A percentile compares a stretch with the other conserved stretches of the same genome.
These are phyloP conservation scores for Lagenidium sp. DNA, from an alignment of 352 stramenopile species.

Conservation along the genomic window DNA sequence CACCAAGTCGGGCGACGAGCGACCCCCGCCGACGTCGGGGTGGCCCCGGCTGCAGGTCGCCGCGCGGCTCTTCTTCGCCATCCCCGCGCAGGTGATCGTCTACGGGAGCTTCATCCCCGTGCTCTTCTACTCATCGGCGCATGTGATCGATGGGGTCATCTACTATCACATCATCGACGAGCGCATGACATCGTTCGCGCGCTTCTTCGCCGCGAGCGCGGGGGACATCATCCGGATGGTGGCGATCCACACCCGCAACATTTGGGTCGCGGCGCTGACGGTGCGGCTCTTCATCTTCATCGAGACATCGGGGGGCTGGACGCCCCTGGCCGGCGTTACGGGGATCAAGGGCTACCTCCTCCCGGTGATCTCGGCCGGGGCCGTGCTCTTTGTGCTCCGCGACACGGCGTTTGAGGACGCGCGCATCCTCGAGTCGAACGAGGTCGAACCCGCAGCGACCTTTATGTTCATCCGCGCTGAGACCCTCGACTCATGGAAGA, in stretches of 20 bases:
- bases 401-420: conserved; percentile 11
- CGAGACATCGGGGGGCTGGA: conserved; percentile 17
- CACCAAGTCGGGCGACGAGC: background rate
- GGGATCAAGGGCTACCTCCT: conserved; percentile 13
- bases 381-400: conserved; percentile 12
- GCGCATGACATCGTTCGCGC: conserved; percentile 2
- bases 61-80: conserved; percentile 15
- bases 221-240: conserved; percentile 11
- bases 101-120: conserved; percentile 17
- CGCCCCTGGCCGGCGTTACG: conserved; percentile 10
- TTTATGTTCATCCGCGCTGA: conserved; percentile 23
- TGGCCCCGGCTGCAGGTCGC: conserved; percentile 1
- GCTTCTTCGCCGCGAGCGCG: conserved; percentile 6
- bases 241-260: conserved; percentile 14
- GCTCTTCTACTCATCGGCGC: conserved; percentile 12
- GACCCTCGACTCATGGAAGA: conserved; percentile 21
- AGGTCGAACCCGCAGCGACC: conserved; percentile 16
- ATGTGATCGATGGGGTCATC: conserved; percentile 17
- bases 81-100: conserved; percentile 14
- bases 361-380: conserved; percentile 6
- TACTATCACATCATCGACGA: conserved; percentile 12
- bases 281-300: conserved; percentile 15
- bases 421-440: conserved; percentile 17
- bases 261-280: conserved; percentile 13
- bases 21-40: no score